A percentile compares a stretch with the other conserved stretches of the same genome.
Conservation (phyloP, 108 stramenopile genomes). For the Aurantiochytrium sp. region DNA sequence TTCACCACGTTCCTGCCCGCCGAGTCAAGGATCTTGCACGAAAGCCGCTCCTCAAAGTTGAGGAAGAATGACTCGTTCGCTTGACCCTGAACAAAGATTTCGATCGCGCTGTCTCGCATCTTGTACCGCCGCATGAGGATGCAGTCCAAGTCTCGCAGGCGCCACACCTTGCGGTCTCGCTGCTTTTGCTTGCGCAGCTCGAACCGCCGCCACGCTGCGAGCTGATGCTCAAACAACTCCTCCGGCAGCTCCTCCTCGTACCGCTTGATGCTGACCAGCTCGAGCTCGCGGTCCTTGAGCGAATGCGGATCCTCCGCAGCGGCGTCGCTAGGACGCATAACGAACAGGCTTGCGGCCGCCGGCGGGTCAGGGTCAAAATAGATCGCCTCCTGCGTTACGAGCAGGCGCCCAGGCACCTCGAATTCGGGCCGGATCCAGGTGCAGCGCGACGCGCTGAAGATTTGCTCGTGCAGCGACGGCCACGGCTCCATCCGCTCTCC, state of each 20-base stretch:
- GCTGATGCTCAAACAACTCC: neutral
- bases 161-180: neutral
- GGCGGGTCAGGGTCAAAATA: constrained; percentile 19
- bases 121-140: neutral
- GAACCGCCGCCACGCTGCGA: neutral
- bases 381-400: constrained; percentile 17
- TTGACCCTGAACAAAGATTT: neutral
- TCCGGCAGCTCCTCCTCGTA: neutral
- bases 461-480: neutral
- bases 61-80: neutral
- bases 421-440: neutral
- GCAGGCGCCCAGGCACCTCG: constrained; percentile 13
- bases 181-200: constrained; percentile 12
- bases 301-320: neutral
- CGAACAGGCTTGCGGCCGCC: neutral
- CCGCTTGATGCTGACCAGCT: neutral
- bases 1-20: neutral
- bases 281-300: neutral
- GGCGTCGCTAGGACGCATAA: neutral
- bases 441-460: neutral
- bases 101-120: constrained; percentile 22
- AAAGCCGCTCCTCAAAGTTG: neutral
- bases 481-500: neutral
- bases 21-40: neutral
- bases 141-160: neutral